These are phyloP conservation scores for Xylaria intraflava DNA, from an alignment of 495 filamentous ascomycete species.

Conservation along the genomic window DNA sequence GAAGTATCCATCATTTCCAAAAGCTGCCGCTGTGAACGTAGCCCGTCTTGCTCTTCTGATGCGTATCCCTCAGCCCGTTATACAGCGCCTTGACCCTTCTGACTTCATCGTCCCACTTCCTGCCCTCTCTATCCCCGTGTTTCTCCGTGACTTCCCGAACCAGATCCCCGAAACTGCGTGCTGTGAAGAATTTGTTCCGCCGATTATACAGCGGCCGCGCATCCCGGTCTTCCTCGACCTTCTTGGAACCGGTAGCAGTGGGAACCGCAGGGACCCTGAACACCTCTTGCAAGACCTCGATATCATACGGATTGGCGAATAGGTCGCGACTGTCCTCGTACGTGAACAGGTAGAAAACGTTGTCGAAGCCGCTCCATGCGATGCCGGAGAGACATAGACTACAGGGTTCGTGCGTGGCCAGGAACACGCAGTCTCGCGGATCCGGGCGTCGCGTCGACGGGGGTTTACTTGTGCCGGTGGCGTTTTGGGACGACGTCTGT, in stretches of 20 bases:
- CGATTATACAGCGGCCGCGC: slow-evolving; percentile 33
- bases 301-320: slow-evolving; percentile 37
- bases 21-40: slow-evolving; percentile 33
- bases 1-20: slow-evolving; percentile 26
- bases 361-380: slow-evolving; percentile 38
- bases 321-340: slow-evolving; percentile 38
- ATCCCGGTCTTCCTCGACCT: slow-evolving; percentile 14
- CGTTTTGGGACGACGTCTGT: slow-evolving; percentile 4
- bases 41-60: slow-evolving; percentile 29
- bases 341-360: slow-evolving; percentile 40
- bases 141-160: slow-evolving; percentile 21
- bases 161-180: slow-evolving; percentile 30
- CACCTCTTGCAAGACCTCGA: slow-evolving; percentile 36
- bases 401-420: slow-evolving; percentile 39
- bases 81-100: slow-evolving; percentile 31
- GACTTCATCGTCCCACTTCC: slow-evolving; percentile 23
- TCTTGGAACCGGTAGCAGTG: background rate
- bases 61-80: slow-evolving; percentile 28
- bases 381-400: slow-evolving; percentile 37
- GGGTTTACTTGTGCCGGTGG: background rate
- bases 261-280: slow-evolving; percentile 26
- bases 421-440: slow-evolving; percentile 33
- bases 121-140: slow-evolving; percentile 12
- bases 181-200: slow-evolving; percentile 35
- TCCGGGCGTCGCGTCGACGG: background rate